These are phyloP conservation scores for Penicillium olsonii DNA, from an alignment of 2,329 filamentous ascomycete species.

Conservation along the genomic window DNA sequence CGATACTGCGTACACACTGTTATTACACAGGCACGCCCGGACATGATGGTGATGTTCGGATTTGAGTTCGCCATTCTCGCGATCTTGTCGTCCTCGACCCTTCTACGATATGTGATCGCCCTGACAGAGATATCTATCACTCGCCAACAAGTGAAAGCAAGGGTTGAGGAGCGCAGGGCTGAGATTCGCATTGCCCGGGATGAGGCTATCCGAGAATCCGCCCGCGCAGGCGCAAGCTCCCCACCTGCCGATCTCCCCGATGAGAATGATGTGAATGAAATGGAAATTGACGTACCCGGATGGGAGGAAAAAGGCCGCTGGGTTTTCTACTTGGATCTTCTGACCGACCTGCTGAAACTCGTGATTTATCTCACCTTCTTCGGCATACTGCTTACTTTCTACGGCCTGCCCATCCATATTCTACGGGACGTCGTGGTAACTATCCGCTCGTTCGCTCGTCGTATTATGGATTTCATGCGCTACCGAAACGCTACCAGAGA, in stretches of 20 bases:
- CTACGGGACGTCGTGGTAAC: constrained; percentile 95
- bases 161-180: constrained; percentile 66
- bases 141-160: constrained; percentile 69
- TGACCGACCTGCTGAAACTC: constrained; percentile 88
- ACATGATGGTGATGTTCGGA: constrained; percentile 99
- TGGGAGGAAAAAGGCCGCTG: constrained; percentile 97
- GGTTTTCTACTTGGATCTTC: constrained; percentile 82
- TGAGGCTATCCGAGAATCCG: constrained; percentile 46
- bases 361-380: constrained; percentile 90
- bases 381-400: constrained; percentile 87
- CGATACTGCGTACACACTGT: constrained; percentile 80
- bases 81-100: constrained; percentile 77
- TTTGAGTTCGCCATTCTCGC: constrained; percentile 93
- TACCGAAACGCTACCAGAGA: constrained; percentile 90
- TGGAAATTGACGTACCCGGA: constrained; percentile 90
- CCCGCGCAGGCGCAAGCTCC: constrained; percentile 39
- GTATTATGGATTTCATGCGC: constrained; percentile 82
- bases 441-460: constrained; percentile 84
- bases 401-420: constrained; percentile 94
- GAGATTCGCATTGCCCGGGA: constrained; percentile 62
- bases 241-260: constrained; percentile 53
- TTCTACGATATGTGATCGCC: constrained; percentile 74
- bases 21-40: constrained; percentile 82
- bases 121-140: constrained; percentile 76
- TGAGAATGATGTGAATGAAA: constrained; percentile 81